phyloP scores from a whole-genome alignment of 805 yeast genomes.

The Metschnikowia kofuensis region DNA sequence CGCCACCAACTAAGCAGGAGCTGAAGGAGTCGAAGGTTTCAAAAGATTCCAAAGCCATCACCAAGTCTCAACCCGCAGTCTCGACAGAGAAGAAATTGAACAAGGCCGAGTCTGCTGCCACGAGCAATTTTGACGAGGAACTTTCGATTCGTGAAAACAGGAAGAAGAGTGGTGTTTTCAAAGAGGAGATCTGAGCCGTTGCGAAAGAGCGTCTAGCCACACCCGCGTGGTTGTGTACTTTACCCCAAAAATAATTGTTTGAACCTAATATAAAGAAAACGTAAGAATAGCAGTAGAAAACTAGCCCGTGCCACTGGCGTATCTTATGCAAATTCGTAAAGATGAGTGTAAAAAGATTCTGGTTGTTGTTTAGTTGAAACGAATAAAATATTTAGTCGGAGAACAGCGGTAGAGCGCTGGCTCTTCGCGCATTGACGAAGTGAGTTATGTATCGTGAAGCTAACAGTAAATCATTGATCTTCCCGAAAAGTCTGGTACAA shows the following conservation, averaged over 20 bases:
- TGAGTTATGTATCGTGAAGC: too few species aligned
- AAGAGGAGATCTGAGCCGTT: conserved; percentile 35
- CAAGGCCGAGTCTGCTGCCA: neutral
- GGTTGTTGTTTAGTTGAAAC: too few species aligned
- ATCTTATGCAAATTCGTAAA: too few species aligned
- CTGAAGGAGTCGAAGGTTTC: neutral
- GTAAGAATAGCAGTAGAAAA: neutral
- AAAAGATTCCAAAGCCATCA: neutral
- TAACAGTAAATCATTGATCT: too few species aligned
- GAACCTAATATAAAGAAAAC: neutral
- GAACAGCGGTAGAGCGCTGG: too few species aligned
- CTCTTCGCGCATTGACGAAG: too few species aligned
- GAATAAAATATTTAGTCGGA: too few species aligned
- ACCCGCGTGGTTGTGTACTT: neutral
- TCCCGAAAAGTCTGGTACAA: too few species aligned
- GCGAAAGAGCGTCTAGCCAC: neutral
- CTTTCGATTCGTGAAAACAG: conserved; percentile 26
- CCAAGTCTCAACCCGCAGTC: neutral
- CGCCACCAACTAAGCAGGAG: neutral
- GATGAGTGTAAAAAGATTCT: too few species aligned
- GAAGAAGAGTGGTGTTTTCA: conserved; percentile 36
- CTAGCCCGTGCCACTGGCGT: too few species aligned
- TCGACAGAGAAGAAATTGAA: neutral
- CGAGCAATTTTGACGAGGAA: conserved; percentile 26
- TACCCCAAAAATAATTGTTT: neutral